phyloP scores from a whole-genome alignment of 116 monocot genomes.

The Trichopus zeylanicus region DNA sequence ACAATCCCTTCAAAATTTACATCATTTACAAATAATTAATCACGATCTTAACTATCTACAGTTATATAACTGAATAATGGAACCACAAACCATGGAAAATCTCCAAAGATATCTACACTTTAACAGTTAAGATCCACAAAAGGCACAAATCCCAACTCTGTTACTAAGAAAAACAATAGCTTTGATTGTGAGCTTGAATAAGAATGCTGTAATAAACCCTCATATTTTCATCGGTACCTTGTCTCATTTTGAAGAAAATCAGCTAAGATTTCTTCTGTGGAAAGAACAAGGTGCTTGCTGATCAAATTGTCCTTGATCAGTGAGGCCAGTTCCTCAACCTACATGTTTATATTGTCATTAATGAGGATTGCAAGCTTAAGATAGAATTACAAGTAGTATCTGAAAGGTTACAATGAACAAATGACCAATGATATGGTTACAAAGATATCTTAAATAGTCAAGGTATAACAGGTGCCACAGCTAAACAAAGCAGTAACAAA shows the following conservation, averaged over 20 bases:
- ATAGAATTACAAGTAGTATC: too few species aligned
- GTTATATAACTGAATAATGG: neutral
- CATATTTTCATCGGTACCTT: constrained; percentile 48
- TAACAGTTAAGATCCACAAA: neutral
- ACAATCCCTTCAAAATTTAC: too few species aligned
- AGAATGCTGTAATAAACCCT: too few species aligned
- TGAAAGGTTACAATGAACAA: too few species aligned
- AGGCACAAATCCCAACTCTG: neutral
- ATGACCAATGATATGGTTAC: too few species aligned
- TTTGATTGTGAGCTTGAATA: neutral
- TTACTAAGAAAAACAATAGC: neutral
- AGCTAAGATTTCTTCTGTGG: constrained; percentile 56
- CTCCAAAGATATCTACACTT: neutral
- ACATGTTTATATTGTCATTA: constrained; percentile 4
- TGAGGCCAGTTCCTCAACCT: constrained; percentile 90
- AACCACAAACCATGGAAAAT: neutral
- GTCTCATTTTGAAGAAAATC: constrained; percentile 57
- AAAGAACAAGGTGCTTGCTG: constrained; percentile 87
- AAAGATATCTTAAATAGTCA: too few species aligned
- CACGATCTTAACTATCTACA: too few species aligned
- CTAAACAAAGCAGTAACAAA: too few species aligned
- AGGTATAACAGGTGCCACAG: too few species aligned
- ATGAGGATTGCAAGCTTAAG: neutral
- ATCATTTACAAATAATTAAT: too few species aligned
- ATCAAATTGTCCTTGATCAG: constrained; percentile 87